Evolutionary conservation across 179 eudicot genomes (phyloP).

Genomic region (Camellia oleifera): DNA sequence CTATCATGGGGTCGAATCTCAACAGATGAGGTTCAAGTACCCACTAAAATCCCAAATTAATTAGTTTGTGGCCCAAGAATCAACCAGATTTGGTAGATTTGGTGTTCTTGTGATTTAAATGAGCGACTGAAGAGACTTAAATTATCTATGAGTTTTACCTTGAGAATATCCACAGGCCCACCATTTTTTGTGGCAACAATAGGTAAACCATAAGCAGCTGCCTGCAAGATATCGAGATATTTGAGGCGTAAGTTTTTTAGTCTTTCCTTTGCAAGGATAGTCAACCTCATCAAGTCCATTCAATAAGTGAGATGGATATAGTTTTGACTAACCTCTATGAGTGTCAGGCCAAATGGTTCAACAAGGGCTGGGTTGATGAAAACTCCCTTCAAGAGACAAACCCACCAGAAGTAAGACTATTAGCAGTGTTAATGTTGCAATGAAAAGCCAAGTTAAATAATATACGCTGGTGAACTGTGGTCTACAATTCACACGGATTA

Average conservation of each 20-base stretch:
- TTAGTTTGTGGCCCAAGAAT: background rate
- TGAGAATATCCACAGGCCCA: slow-evolving; percentile 57
- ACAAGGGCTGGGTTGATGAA: slow-evolving; percentile 65
- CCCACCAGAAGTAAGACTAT: slow-evolving; percentile 22
- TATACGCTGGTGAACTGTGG: background rate
- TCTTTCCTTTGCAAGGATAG: background rate
- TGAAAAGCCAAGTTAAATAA: background rate
- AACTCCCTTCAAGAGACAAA: slow-evolving; percentile 50
- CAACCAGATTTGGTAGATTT: slow-evolving; percentile 4
- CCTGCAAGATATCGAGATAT: slow-evolving; percentile 33
- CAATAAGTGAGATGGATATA: background rate
- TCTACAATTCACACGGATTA: background rate
- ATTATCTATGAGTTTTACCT: slow-evolving; percentile 26
- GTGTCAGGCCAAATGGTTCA: slow-evolving; percentile 61
- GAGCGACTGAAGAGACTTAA: background rate
- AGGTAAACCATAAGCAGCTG: slow-evolving; percentile 71
- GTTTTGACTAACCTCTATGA: slow-evolving; percentile 41
- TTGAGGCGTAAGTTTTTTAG: background rate
- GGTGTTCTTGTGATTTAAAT: background rate
- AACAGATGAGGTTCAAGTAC: background rate
- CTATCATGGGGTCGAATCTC: background rate
- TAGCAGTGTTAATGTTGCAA: slow-evolving; percentile 8
- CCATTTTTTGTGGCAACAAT: slow-evolving; percentile 65
- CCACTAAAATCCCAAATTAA: slow-evolving; percentile 2
- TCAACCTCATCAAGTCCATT: background rate